Evolutionary conservation across 2,329 filamentous ascomycete species (phyloP).

Genomic region (Cladophialophora bantiana): DNA sequence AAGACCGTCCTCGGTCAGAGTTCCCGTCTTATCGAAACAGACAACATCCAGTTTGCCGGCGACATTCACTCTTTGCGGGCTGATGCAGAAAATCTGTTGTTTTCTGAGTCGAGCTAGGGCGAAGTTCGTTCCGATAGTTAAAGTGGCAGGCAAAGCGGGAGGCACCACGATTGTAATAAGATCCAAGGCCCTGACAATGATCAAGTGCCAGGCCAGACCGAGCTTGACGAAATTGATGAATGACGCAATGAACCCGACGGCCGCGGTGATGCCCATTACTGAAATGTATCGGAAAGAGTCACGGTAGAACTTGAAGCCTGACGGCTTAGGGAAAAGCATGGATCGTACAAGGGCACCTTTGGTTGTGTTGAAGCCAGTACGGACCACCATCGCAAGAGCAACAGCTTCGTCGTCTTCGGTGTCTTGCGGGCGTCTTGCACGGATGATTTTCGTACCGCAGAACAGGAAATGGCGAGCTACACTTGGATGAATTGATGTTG

Average conservation of each 20-base stretch:
- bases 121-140: slow-evolving; percentile 97
- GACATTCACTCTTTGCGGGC: slow-evolving; percentile 94
- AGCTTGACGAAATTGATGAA: slow-evolving; percentile 92
- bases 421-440: slow-evolving; percentile 86
- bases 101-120: slow-evolving; percentile 84
- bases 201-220: slow-evolving; percentile 83
- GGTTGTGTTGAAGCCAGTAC: slow-evolving; percentile 96
- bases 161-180: slow-evolving; percentile 97
- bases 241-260: slow-evolving; percentile 86
- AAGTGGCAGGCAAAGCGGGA: slow-evolving; percentile 88
- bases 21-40: slow-evolving; percentile 99
- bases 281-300: slow-evolving; percentile 98
- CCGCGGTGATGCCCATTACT: slow-evolving; percentile 88
- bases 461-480: slow-evolving; percentile 91
- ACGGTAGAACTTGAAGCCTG: slow-evolving; percentile 97
- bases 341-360: slow-evolving; percentile 95
- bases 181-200: slow-evolving; percentile 89
- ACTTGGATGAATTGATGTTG: slow-evolving; percentile 81
- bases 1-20: slow-evolving; percentile 91
- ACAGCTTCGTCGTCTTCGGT: slow-evolving; percentile 86
- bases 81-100: slow-evolving; percentile 96
- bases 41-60: slow-evolving; percentile 94
- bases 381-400: slow-evolving; percentile 86
- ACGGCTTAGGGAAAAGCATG: slow-evolving; percentile 98
- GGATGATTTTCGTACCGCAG: slow-evolving; percentile 92